A percentile compares a stretch with the other conserved stretches of the same genome.
These are phyloP conservation scores for Aspergillus aculeatinus DNA, from an alignment of 2,329 filamentous ascomycete species.

Conservation along the genomic window DNA sequence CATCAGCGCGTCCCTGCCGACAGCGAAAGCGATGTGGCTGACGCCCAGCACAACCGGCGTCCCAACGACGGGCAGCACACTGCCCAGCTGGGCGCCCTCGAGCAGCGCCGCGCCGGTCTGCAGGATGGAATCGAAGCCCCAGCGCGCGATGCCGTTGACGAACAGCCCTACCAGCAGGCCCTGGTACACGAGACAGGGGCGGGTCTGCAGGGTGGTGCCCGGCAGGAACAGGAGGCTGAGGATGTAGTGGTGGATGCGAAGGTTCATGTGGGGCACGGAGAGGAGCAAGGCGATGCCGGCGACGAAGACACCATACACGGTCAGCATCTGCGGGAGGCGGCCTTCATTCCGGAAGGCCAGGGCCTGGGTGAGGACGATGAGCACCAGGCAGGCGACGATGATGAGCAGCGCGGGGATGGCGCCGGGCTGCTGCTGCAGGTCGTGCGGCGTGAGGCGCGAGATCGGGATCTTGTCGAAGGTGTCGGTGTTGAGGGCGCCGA, in stretches of 20 bases:
- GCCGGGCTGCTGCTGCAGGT: constrained; percentile 60
- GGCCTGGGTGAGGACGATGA: constrained; percentile 56
- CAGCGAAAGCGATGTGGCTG: constrained; percentile 34
- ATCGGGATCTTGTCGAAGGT: constrained; percentile 64
- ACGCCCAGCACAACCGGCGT: constrained; percentile 20
- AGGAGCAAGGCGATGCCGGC: constrained; percentile 48
- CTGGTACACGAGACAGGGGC: constrained; percentile 59
- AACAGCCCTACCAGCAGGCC: constrained; percentile 62
- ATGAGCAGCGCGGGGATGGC: constrained; percentile 58
- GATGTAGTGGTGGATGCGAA: constrained; percentile 66
- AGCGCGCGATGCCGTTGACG: constrained; percentile 63
- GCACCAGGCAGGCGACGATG: constrained; percentile 51
- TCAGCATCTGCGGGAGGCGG: constrained; percentile 47
- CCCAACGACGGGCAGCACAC: constrained; percentile 31
- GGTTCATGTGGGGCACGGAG: constrained; percentile 56
- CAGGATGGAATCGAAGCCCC: constrained; percentile 62
- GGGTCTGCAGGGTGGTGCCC: constrained; percentile 59
- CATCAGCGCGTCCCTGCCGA: not conserved
- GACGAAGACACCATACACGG: constrained; percentile 49
- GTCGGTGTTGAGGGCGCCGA: constrained; percentile 62
- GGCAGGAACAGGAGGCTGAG: constrained; percentile 58
- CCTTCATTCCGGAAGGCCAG: constrained; percentile 59
- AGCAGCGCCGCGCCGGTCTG: constrained; percentile 55
- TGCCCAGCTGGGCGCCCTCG: constrained; percentile 36
- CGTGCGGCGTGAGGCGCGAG: constrained; percentile 61